Evolutionary conservation across 805 yeast genomes (phyloP).

Genomic region (Priceomyces melissophilus): DNA sequence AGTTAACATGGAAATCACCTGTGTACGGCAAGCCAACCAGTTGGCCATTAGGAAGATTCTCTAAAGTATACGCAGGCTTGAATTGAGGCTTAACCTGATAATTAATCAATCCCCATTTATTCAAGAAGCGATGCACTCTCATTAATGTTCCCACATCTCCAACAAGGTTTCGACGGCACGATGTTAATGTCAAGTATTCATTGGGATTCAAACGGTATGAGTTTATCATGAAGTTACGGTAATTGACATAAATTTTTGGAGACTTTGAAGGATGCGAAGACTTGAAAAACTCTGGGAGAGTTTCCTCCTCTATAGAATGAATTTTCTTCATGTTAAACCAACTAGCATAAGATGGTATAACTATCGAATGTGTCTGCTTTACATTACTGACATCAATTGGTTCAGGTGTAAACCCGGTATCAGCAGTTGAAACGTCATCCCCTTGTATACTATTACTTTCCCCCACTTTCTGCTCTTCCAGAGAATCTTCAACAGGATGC

Average conservation of each 20-base stretch:
- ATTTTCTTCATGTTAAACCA: conserved; percentile 79
- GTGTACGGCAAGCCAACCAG: conserved; percentile 61
- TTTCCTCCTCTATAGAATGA: conserved; percentile 75
- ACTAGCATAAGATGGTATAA: conserved; percentile 80
- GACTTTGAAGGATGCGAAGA: conserved; percentile 72
- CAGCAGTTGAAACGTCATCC: conserved; percentile 5
- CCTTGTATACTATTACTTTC: conserved; percentile 3
- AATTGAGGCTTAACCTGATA: conserved; percentile 84
- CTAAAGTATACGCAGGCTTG: conserved; percentile 60
- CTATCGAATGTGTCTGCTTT: conserved; percentile 76
- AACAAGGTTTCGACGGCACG: conserved; percentile 83
- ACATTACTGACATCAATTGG: conserved; percentile 9
- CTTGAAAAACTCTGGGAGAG: conserved; percentile 84
- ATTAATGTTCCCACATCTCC: conserved; percentile 90
- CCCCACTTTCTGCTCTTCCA: conserved; percentile 5
- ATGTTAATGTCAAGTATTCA: conserved; percentile 85
- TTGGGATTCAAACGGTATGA: conserved; percentile 85
- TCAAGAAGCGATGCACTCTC: conserved; percentile 78
- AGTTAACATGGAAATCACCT: conserved; percentile 71
- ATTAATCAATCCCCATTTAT: conserved; percentile 90
- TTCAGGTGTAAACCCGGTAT: conserved; percentile 12
- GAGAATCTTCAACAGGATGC: conserved; percentile 1
- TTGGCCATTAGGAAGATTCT: conserved; percentile 41
- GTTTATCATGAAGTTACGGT: conserved; percentile 86
- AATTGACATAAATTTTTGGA: conserved; percentile 73